phyloP scores from a whole-genome alignment of 2,329 filamentous ascomycete species.

The Ophiostoma angusticollis region DNA sequence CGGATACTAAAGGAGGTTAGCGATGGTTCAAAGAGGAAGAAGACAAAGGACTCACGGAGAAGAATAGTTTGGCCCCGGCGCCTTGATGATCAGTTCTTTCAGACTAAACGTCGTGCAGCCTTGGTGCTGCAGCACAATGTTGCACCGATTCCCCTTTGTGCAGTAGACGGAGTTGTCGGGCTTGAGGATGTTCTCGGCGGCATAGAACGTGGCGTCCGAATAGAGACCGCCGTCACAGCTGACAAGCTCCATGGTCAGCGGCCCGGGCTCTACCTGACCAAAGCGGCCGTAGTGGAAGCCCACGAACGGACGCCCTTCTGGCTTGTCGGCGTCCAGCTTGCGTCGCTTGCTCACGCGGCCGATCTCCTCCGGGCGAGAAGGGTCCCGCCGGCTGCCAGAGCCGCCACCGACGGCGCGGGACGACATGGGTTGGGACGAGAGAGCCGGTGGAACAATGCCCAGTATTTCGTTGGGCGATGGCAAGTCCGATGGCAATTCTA shows the following conservation, averaged over 20 bases:
- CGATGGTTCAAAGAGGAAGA: not conserved
- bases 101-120: conserved; percentile 70
- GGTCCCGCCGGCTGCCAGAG: conserved; percentile 6
- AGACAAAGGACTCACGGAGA: conserved; percentile 54
- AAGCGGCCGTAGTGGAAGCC: conserved; percentile 72
- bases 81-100: conserved; percentile 78
- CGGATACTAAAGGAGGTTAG: conserved; percentile 46
- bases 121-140: conserved; percentile 71
- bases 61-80: conserved; percentile 68
- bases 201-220: conserved; percentile 47
- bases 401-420: not conserved
- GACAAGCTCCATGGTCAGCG: conserved; percentile 72
- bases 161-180: conserved; percentile 81
- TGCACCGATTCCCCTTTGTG: conserved; percentile 76
- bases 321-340: conserved; percentile 53
- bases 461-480: conserved; percentile 8
- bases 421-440: conserved; percentile 1
- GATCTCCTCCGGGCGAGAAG: conserved; percentile 8
- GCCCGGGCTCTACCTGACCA: conserved; percentile 75
- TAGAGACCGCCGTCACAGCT: conserved; percentile 76
- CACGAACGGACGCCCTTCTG: conserved; percentile 30
- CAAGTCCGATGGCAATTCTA: conserved; percentile 26
- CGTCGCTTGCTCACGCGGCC: conserved; percentile 51
- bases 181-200: conserved; percentile 68
- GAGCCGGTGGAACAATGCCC: not conserved